Evolutionary conservation across 768 basidiomycete genomes (phyloP).

Genomic region (Asterophora lycoperdoides): DNA sequence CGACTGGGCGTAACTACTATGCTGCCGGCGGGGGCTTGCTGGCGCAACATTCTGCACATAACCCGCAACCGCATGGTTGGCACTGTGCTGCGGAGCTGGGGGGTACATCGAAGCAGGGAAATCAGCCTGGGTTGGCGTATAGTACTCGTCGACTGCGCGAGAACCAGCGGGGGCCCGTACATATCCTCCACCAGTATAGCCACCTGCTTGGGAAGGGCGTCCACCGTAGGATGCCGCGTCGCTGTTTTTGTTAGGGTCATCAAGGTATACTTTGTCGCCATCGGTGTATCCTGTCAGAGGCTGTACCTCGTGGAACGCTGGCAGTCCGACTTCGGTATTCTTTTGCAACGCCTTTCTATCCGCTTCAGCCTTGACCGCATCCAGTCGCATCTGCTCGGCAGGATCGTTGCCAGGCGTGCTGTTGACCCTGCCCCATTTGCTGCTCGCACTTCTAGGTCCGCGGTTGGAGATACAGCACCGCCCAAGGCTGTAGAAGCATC

Average conservation of each 20-base stretch:
- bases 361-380: slow-evolving; percentile 82
- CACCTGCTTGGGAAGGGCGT: slow-evolving; percentile 25
- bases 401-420: slow-evolving; percentile 31
- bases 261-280: slow-evolving; percentile 51
- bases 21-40: slow-evolving; percentile 13
- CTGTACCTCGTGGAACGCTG: slow-evolving; percentile 70
- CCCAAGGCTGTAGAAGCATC: slow-evolving; percentile 83
- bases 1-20: slow-evolving; percentile 22
- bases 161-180: slow-evolving; percentile 58
- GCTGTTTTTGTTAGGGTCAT: slow-evolving; percentile 38
- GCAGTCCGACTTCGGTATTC: slow-evolving; percentile 61
- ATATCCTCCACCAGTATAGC: slow-evolving; percentile 55
- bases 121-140: slow-evolving; percentile 35
- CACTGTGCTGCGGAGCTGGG: slow-evolving; percentile 42
- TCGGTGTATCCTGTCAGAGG: slow-evolving; percentile 62
- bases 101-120: slow-evolving; percentile 33
- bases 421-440: slow-evolving; percentile 35
- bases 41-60: slow-evolving; percentile 11
- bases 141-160: slow-evolving; percentile 75
- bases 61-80: slow-evolving; percentile 27
- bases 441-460: slow-evolving; percentile 31
- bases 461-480: slow-evolving; percentile 76
- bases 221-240: slow-evolving; percentile 27
- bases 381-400: slow-evolving; percentile 68
- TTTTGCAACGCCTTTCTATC: slow-evolving; percentile 73